Conservation (phyloP, 495 filamentous ascomycete genomes). For the Lasiosphaeriaceae sp. region DNA sequence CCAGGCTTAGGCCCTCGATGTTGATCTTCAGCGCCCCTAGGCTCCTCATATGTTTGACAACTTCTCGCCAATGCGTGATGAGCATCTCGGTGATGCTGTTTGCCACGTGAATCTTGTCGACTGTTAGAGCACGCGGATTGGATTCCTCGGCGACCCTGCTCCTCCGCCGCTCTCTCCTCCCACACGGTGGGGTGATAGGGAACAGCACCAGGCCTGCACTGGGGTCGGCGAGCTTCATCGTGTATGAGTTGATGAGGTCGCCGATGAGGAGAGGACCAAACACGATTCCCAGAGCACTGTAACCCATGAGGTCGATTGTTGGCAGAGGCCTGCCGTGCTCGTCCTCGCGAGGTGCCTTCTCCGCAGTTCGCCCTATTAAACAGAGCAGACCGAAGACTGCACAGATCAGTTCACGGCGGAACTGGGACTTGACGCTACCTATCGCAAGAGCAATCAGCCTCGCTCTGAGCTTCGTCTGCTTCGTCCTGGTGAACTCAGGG, state of each 20-base stretch:
- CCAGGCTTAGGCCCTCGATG: not conserved
- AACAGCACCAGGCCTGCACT: constrained; percentile 35
- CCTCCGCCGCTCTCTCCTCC: constrained; percentile 34
- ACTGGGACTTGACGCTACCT: constrained; percentile 50
- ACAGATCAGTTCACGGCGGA: constrained; percentile 59
- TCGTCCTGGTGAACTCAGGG: constrained; percentile 45
- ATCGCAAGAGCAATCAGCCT: constrained; percentile 63
- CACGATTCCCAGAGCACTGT: constrained; percentile 57
- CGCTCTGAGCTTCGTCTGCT: constrained; percentile 51
- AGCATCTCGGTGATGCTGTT: constrained; percentile 56
- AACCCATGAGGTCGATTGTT: constrained; percentile 55
- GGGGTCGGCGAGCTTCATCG: constrained; percentile 34
- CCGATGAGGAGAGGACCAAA: constrained; percentile 63
- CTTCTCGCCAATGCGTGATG: constrained; percentile 55
- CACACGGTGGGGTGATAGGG: constrained; percentile 31
- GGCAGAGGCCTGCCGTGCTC: constrained; percentile 43
- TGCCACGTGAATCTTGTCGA: constrained; percentile 50
- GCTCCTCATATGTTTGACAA: constrained; percentile 50
- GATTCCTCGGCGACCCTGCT: constrained; percentile 16
- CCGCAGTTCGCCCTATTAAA: constrained; percentile 50
- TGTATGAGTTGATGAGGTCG: constrained; percentile 47
- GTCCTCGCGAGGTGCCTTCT: constrained; percentile 45
- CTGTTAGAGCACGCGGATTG: constrained; percentile 11
- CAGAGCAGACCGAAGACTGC: constrained; percentile 62
- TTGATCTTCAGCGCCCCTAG: constrained; percentile 28